Evolutionary conservation across 371 early-diverging fungal genomes (phyloP).

Genomic region (Globomyces sp.): DNA sequence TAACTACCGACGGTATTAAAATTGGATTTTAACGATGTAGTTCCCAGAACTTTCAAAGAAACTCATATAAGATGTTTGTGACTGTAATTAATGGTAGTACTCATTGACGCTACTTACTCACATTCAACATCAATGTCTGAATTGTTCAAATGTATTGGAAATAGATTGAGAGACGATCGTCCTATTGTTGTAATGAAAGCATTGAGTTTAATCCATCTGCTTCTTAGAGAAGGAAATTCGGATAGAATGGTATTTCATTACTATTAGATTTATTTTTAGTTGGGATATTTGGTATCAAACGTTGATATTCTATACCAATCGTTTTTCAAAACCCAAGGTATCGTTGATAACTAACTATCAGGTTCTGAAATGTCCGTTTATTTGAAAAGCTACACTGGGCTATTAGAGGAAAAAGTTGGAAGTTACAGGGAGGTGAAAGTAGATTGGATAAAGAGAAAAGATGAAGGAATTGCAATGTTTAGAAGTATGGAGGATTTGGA

Average conservation of each 20-base stretch:
- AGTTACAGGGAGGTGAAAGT: constrained; percentile 69
- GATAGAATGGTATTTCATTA: constrained; percentile 45
- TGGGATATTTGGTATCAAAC: constrained; percentile 66
- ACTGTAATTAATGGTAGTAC: constrained; percentile 22
- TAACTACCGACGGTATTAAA: constrained; percentile 7
- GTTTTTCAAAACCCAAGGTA: constrained; percentile 61
- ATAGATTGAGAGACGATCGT: constrained; percentile 66
- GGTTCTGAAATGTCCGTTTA: constrained; percentile 66
- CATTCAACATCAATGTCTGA: constrained; percentile 44
- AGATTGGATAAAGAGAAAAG: constrained; percentile 66
- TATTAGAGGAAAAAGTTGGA: constrained; percentile 77
- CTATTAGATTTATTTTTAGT: constrained; percentile 1
- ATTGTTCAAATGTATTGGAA: constrained; percentile 49
- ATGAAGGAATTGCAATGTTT: constrained; percentile 53
- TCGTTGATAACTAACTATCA: constrained; percentile 39
- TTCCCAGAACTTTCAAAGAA: constrained; percentile 16
- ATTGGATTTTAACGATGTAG: too few relatives aligned
- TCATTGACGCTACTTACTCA: constrained; percentile 36
- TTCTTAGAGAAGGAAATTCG: constrained; percentile 78
- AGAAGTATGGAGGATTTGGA: constrained; percentile 62
- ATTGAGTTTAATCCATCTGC: constrained; percentile 78
- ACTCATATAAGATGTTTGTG: constrained; percentile 6
- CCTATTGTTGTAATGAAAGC: constrained; percentile 92
- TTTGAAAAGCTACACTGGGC: constrained; percentile 77
- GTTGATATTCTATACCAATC: constrained; percentile 59